Base-by-base conservation (phyloP, 202 grass and related monocot species). In the Hordeum pubiflorum region DNA sequence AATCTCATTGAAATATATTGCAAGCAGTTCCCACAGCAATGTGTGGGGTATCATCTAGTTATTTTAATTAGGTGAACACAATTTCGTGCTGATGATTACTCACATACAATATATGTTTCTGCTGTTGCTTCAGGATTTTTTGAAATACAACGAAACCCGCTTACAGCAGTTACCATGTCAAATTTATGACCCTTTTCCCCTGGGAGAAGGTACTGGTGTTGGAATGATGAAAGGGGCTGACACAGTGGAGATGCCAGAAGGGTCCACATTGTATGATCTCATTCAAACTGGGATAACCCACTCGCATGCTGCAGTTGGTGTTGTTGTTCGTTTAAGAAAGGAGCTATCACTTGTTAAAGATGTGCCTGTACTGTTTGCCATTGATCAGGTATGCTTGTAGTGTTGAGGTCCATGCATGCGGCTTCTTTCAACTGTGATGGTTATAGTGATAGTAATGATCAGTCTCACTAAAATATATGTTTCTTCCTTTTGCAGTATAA, bases 251-350 rank as follows among this genome's bases (percentile, higher is more conserved):
- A 94, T 97, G 95, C 95, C 95, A 74, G 95, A 97, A 89, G 91
- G 90, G 43, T 93, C 95, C 55, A 93, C 89, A 75, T 78, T 97
- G 54, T 97, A 91, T 73, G 92, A 97, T 93, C 90, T 97, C 78
- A 93, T 97, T 88, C 95, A 97, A 90, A 94, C 92, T 87, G 95
- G 95, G 61, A 94, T 97, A 88, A 88, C 86, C 31, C 86, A 91
- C 63, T 61, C 92, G 1, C 86, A 97, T 84, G 95, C 91, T 60
- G 85, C 95, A 84, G 88, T 87, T 81, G 90, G 92, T 71, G 90
- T 93, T 69, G 72, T 93, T n/a, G 86, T 94, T 87, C 89, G 77
- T 67, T 83, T 97, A 74, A 91, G 95, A 63, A 83, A 89, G 63
- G 95, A 97, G 37, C 81, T 97, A 65, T 94, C 95, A 20, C 73